Conservation (phyloP, 1,284 basidiomycete genomes). For the Microstroma glucosiphilum region DNA sequence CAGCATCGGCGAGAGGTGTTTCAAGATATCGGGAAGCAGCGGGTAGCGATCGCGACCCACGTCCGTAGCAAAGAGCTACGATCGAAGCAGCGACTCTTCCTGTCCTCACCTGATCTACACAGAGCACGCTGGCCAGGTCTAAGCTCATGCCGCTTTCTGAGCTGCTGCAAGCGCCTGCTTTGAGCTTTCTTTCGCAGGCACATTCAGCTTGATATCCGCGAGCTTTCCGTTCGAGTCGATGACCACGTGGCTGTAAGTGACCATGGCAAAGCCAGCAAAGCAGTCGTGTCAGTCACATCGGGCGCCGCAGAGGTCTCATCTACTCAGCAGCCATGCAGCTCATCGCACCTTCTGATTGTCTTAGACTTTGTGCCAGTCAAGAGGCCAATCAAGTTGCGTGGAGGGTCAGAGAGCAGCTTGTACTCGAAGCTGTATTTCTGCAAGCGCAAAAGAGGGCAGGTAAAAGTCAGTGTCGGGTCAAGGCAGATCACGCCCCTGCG, state of each 20-base stretch:
- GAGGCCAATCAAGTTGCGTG: slow-evolving; percentile 68
- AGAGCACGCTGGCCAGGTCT: too few species aligned
- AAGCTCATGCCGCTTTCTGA: not conserved
- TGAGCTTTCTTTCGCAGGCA: slow-evolving; percentile 30
- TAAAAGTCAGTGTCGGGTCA: not conserved
- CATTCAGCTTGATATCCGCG: slow-evolving; percentile 23
- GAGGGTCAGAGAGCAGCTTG: slow-evolving; percentile 76
- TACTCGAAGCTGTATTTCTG: slow-evolving; percentile 71
- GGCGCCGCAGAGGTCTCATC: not conserved
- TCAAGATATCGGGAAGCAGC: too few species aligned
- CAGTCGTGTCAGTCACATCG: not conserved
- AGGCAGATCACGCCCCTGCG: too few species aligned
- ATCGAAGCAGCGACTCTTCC: too few species aligned
- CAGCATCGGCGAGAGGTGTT: too few species aligned
- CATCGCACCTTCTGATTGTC: slow-evolving; percentile 54
- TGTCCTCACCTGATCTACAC: too few species aligned
- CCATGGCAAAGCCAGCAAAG: not conserved
- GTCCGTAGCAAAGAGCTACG: too few species aligned
- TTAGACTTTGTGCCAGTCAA: slow-evolving; percentile 70
- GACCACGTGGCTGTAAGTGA: slow-evolving; percentile 35
- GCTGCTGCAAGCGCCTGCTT: not conserved
- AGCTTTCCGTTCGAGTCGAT: slow-evolving; percentile 31
- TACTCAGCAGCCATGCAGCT: not conserved
- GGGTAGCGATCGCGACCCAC: too few species aligned
- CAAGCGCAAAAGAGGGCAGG: slow-evolving; percentile 30